These are phyloP conservation scores for Leptosphaerulina australis DNA, from an alignment of 2,329 filamentous ascomycete species.

Conservation along the genomic window DNA sequence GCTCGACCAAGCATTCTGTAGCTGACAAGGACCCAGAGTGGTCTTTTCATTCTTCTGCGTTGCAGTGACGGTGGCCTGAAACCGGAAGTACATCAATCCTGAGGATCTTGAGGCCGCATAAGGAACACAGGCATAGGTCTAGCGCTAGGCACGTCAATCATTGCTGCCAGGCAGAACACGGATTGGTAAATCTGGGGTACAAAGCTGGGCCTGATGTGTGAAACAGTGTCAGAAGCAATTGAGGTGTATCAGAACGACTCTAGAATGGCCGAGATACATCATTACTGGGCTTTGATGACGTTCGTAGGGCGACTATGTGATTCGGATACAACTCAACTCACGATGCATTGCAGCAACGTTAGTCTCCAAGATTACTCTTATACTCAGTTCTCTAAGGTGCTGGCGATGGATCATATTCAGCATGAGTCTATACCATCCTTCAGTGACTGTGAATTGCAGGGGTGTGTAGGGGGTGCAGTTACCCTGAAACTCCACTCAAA, in stretches of 20 bases:
- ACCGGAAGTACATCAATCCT: slow-evolving; percentile 42
- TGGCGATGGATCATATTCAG: not conserved
- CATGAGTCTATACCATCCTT: not conserved
- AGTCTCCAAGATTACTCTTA: not conserved
- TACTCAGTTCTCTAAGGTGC: not conserved
- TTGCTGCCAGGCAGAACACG: slow-evolving; percentile 12
- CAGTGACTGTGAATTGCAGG: not conserved
- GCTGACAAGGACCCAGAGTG: slow-evolving; percentile 8
- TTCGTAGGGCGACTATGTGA: not conserved
- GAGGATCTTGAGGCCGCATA: slow-evolving; percentile 30
- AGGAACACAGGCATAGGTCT: slow-evolving; percentile 18
- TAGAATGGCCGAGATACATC: slow-evolving; percentile 22
- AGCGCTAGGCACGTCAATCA: slow-evolving; percentile 22
- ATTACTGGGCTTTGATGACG: not conserved
- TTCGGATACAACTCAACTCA: not conserved
- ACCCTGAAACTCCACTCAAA: slow-evolving; percentile 16
- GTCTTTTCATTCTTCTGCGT: slow-evolving; percentile 8
- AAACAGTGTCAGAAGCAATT: slow-evolving; percentile 31
- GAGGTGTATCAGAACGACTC: slow-evolving; percentile 30
- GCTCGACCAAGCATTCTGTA: slow-evolving; percentile 23
- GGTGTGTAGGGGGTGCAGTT: not conserved
- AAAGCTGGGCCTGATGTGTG: slow-evolving; percentile 21
- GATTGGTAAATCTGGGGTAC: slow-evolving; percentile 23
- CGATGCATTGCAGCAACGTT: not conserved
- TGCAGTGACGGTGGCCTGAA: slow-evolving; percentile 33